Conservation (phyloP, 108 stramenopile genomes). For the Skeletonema tropicum region DNA sequence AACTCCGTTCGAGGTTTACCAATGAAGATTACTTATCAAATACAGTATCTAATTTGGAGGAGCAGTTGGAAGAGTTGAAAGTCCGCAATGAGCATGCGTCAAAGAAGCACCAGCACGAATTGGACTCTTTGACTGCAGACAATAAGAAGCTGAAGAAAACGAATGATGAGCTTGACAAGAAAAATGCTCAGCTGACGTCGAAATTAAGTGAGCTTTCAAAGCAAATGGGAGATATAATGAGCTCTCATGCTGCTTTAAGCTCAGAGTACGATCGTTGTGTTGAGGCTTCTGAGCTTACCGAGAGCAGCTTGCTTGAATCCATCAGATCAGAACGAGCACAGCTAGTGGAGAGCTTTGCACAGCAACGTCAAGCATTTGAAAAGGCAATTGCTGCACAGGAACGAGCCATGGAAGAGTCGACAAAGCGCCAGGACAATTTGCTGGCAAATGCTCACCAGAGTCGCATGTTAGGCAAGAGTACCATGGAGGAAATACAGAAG, state of each 20-base stretch:
- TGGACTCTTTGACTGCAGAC: constrained; percentile 42
- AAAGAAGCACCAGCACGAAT: constrained; percentile 48
- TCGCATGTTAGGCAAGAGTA: constrained; percentile 27
- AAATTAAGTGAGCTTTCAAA: constrained; percentile 50
- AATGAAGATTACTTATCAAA: constrained; percentile 57
- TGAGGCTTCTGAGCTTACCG: constrained; percentile 42
- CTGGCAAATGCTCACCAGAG: constrained; percentile 32
- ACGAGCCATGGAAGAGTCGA: constrained; percentile 42
- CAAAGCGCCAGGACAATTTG: constrained; percentile 30
- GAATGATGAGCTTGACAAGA: constrained; percentile 49
- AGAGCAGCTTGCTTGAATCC: constrained; percentile 44
- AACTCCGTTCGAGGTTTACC: constrained; percentile 58
- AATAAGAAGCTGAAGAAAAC: constrained; percentile 40
- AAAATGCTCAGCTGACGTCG: constrained; percentile 33
- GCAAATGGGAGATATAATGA: constrained; percentile 52
- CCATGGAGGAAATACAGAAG: constrained; percentile 45
- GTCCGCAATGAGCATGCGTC: constrained; percentile 36
- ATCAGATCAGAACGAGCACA: constrained; percentile 47
- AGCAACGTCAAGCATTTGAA: constrained; percentile 49
- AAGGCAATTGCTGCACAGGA: constrained; percentile 51
- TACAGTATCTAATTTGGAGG: constrained; percentile 53
- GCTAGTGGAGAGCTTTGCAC: constrained; percentile 30
- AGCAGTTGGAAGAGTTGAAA: constrained; percentile 45
- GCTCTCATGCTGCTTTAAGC: constrained; percentile 49
- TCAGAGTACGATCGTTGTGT: constrained; percentile 59